Evolutionary conservation across 441 rosid genomes (phyloP).

Genomic region (Aleurites moluccanus): DNA sequence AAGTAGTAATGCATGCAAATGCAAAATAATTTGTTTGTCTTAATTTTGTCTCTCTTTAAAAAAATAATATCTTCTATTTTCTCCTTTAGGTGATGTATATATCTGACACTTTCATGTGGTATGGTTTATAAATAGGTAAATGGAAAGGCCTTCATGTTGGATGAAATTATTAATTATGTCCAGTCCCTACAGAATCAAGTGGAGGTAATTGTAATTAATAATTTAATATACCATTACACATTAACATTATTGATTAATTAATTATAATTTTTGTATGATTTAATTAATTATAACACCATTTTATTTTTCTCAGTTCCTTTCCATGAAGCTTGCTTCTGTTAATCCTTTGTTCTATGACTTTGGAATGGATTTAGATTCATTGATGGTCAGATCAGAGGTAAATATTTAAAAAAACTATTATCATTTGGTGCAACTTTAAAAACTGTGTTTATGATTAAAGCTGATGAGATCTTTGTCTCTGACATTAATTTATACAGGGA

Average conservation of each 20-base stretch:
- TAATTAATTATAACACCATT: no score
- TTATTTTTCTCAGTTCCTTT: conserved; percentile 49
- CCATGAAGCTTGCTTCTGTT: conserved; percentile 75
- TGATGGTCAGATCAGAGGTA: conserved; percentile 55
- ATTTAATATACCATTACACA: no score
- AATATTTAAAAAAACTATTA: no score
- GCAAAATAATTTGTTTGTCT: conserved; percentile 1
- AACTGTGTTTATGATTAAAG: conserved; percentile 23
- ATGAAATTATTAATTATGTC: conserved; percentile 71
- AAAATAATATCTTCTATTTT: not conserved
- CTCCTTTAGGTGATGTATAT: conserved; percentile 4
- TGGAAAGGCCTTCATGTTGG: conserved; percentile 88
- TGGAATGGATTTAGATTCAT: conserved; percentile 48
- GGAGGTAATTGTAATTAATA: conserved; percentile 43
- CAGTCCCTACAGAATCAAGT: conserved; percentile 78
- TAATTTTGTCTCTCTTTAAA: conserved; percentile 7
- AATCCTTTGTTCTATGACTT: conserved; percentile 63
- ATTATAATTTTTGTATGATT: no score
- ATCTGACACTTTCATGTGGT: conserved; percentile 42
- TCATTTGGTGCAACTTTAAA: not conserved
- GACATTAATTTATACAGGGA: conserved; percentile 36
- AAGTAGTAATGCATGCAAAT: not conserved
- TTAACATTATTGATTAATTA: not conserved
- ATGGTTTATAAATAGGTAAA: conserved; percentile 45
- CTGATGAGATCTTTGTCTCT: conserved; percentile 38